Evolutionary conservation across 2,329 filamentous ascomycete species (phyloP), one percentile per base, ranked within the genome.

Genomic region (Pseudogymnoascus sp.): DNA sequence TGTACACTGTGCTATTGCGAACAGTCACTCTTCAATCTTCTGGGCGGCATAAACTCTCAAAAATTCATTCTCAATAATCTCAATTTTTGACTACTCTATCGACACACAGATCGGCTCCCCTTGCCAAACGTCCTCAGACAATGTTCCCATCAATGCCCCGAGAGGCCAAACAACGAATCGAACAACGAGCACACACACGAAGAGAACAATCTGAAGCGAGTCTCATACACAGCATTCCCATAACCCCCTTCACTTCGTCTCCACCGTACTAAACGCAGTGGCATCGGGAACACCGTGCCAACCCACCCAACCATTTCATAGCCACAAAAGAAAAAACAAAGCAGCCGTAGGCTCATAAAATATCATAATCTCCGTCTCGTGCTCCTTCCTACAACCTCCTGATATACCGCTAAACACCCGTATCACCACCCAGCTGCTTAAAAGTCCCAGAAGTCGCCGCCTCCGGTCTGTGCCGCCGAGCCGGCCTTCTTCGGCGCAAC

Each of bases 381-480:
- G 16, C 49, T 33, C 28, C 28, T 55, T 55, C 45, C n/a, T 6
- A 12, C 45, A 18, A 7, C 28, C 8, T 4, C 28, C 28, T 35
- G 9, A 21, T 55, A 33, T 55, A 5, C 28, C 28, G 49, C 16
- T 55, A 21, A 55, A 52, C 45, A 31, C 45, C 45, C 9, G n/a
- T 18, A 18, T 31, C 25, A 4, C 14, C 25, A 6, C 14, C n/a
- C 11, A 49, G 18, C 18, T 55, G 28, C 18, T 67, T 69, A 75
- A 63, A 74, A 75, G 52, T 74, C 70, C 74, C 74, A 75, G 63
- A 75, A 75, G 64, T 73, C 73, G 58, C 70, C 70, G 40, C 73
- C 70, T 6, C 69, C 69, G 52, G 69, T 62, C 64, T 73, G 68
- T 16, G 40, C 23, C 35, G 68, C 68, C 18, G 63, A 71, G 2